A percentile compares a stretch with the other conserved stretches of the same genome.
These are phyloP conservation scores for Ceratocystis harringtonii DNA, from an alignment of 2,329 filamentous ascomycete genomes.

Conservation along the genomic window DNA sequence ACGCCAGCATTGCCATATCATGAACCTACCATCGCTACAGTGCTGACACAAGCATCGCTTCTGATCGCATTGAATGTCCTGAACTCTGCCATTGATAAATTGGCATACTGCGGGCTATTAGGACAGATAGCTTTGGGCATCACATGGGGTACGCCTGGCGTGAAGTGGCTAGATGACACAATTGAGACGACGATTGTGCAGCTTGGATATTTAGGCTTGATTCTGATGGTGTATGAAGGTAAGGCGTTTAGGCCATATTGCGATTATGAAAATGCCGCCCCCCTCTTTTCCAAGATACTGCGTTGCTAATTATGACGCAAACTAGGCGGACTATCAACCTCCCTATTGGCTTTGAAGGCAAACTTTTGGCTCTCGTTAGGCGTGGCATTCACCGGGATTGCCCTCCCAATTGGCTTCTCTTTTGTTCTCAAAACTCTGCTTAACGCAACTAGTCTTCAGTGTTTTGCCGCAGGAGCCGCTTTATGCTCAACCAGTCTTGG, in stretches of 20 bases:
- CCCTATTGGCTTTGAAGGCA: conserved; percentile 2
- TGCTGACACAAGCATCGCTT: conserved; percentile 35
- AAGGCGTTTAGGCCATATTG: neutral
- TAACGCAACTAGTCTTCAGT: conserved; percentile 40
- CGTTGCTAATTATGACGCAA: neutral
- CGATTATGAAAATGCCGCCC: neutral
- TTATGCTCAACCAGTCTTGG: conserved; percentile 61
- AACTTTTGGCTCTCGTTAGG: neutral
- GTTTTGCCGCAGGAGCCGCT: conserved; percentile 58
- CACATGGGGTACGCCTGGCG: conserved; percentile 53
- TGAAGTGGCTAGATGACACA: conserved; percentile 38
- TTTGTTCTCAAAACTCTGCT: conserved; percentile 41
- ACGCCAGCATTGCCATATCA: neutral
- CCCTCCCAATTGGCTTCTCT: neutral
- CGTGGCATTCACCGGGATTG: conserved; percentile 8
- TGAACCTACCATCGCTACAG: neutral
- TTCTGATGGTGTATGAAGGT: conserved; percentile 59
- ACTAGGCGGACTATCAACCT: conserved; percentile 8
- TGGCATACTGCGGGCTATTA: conserved; percentile 54
- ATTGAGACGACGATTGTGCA: conserved; percentile 43
- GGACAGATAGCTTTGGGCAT: conserved; percentile 59
- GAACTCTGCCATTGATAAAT: conserved; percentile 40
- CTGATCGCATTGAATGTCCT: conserved; percentile 45
- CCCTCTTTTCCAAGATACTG: neutral
- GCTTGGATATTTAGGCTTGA: conserved; percentile 57